A percentile compares a stretch with the other conserved stretches of the same genome.
phyloP scores from a whole-genome alignment of 306 rosid genomes.

The Mimosa pudica region DNA sequence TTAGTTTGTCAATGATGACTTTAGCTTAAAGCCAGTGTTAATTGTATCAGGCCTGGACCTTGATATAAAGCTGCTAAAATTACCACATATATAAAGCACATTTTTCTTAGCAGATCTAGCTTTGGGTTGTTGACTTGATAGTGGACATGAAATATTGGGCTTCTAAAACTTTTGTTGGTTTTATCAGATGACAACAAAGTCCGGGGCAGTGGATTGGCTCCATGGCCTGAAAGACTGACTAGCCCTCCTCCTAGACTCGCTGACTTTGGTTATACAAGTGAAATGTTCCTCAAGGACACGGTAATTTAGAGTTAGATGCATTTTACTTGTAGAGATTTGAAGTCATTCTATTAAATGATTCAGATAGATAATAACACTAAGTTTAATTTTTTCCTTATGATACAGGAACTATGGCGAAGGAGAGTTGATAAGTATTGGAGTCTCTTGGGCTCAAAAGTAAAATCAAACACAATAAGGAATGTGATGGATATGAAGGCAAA shows the following conservation, averaged over 20 bases:
- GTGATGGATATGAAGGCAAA: conserved; percentile 96
- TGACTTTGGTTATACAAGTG: conserved; percentile 86
- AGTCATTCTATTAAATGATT: conserved; percentile 3
- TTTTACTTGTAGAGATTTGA: neutral
- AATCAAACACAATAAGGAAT: conserved; percentile 71
- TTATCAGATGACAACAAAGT: conserved; percentile 68
- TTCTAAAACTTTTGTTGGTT: conserved; percentile 40
- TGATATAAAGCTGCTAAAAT: conserved; percentile 26
- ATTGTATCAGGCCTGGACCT: conserved; percentile 7
- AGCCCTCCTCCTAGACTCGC: conserved; percentile 90
- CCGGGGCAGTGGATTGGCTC: conserved; percentile 89
- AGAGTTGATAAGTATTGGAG: conserved; percentile 89
- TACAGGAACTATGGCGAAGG: conserved; percentile 77
- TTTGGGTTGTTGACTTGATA: conserved; percentile 5
- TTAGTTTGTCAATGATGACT: neutral
- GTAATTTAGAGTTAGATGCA: conserved; percentile 46
- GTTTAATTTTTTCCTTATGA: conserved; percentile 34
- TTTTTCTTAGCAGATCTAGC: conserved; percentile 9
- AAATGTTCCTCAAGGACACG: conserved; percentile 87
- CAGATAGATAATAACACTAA: conserved; percentile 16
- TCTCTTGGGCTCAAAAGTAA: conserved; percentile 66
- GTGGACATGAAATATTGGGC: conserved; percentile 27
- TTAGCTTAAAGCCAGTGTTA: neutral
- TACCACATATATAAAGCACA: neutral
- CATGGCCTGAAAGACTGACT: conserved; percentile 92